phyloP scores from a whole-genome alignment of 495 filamentous ascomycete genomes.

The Penicillium pancosmium region DNA sequence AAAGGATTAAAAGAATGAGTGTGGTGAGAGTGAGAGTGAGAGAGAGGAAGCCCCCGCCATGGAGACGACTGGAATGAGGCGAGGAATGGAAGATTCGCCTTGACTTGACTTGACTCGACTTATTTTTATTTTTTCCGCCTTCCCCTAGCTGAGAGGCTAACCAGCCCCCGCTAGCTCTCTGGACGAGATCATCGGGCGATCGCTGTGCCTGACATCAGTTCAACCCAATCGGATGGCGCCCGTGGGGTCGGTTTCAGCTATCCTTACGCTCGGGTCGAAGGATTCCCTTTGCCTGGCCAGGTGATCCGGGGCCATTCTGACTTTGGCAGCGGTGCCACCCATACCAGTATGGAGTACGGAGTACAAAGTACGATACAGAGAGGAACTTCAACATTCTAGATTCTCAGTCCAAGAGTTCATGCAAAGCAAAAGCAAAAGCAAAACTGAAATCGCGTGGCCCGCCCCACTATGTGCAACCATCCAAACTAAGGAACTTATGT shows the following conservation, averaged over 20 bases:
- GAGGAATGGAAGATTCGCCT: constrained; percentile 18
- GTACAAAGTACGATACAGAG: no score
- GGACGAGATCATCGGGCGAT: neutral
- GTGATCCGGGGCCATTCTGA: no score
- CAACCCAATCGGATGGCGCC: constrained; percentile 27
- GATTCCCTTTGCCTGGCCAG: neutral
- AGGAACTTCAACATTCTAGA: neutral
- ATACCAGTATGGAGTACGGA: no score
- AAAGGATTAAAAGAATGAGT: no score
- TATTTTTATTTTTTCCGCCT: neutral
- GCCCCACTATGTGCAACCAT: neutral
- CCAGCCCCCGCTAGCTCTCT: neutral
- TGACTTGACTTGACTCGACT: no score
- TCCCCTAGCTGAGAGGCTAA: constrained; percentile 6
- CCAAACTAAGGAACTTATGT: neutral
- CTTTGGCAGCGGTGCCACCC: no score
- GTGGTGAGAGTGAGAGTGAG: no score
- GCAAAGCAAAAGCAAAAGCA: neutral
- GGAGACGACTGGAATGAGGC: constrained; percentile 15
- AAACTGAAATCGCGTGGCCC: neutral
- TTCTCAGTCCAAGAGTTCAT: neutral
- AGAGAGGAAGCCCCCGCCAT: neutral
- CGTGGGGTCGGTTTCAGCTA: constrained; percentile 28
- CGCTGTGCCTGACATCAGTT: constrained; percentile 23
- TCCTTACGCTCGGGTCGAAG: constrained; percentile 14